Conservation (phyloP, 177 flowering plant genomes). For the Vitis hybrid region DNA sequence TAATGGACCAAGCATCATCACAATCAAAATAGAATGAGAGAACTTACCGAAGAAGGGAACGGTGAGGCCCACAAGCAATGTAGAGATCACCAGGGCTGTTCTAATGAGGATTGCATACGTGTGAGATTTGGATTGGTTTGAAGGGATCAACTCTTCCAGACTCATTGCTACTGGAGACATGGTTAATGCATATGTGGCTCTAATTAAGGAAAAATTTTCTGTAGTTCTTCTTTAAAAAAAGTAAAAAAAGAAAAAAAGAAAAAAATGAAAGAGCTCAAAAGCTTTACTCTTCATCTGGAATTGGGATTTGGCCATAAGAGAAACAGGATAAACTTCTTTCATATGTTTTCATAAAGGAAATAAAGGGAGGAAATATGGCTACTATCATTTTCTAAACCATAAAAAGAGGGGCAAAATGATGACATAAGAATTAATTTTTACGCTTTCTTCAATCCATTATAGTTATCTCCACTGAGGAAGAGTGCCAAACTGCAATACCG, state of each 20-base stretch:
- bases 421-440: too few species aligned
- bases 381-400: background rate
- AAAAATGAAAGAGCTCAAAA: too few species aligned
- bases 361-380: background rate
- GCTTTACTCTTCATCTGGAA: too few species aligned
- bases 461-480: too few species aligned
- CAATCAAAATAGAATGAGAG: background rate
- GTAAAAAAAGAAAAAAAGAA: too few species aligned
- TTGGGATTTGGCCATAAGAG: too few species aligned
- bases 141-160: conserved; percentile 93
- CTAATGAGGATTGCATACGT: conserved; percentile 68
- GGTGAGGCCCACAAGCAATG: conserved; percentile 67
- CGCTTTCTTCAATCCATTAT: too few species aligned
- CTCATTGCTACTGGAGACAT: conserved; percentile 91
- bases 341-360: background rate
- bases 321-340: too few species aligned
- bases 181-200: conserved; percentile 79
- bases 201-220: conserved; percentile 41
- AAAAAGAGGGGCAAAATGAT: too few species aligned
- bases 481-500: too few species aligned
- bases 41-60: conserved; percentile 90
- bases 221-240: too few species aligned
- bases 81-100: conserved; percentile 82
- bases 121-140: conserved; percentile 56
- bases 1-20: too few species aligned